Conservation (phyloP, 371 early-diverging fungal species). For the Lichtheimia ornata region DNA sequence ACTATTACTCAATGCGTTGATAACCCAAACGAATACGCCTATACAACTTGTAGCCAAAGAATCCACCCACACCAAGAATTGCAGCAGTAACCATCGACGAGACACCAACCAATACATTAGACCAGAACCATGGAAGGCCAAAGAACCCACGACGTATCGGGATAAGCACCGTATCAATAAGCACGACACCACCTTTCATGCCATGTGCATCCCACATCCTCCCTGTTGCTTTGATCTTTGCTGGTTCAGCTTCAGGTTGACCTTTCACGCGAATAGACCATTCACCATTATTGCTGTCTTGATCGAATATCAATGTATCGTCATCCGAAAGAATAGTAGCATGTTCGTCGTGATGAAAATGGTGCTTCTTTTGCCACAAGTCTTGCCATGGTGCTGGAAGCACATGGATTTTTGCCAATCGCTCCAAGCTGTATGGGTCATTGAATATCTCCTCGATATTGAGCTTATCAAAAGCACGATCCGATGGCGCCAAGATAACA, state of each 20-base stretch:
- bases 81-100: conserved; percentile 17
- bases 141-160: conserved; percentile 22
- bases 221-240: neutral
- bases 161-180: conserved; percentile 38
- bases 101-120: conserved; percentile 27
- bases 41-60: conserved; percentile 50
- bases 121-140: conserved; percentile 33
- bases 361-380: neutral
- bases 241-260: conserved; percentile 10
- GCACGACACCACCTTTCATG: conserved; percentile 39
- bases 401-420: neutral
- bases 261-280: conserved; percentile 27
- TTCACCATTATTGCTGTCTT: conserved; percentile 23
- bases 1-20: conserved; percentile 42
- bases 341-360: conserved; percentile 7
- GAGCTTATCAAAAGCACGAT: conserved; percentile 53
- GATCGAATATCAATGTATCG: conserved; percentile 16
- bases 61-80: conserved; percentile 18
- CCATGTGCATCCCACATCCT: neutral
- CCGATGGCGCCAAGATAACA: conserved; percentile 56
- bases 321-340: conserved; percentile 44
- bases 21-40: conserved; percentile 71
- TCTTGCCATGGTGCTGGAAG: neutral
- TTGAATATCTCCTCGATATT: neutral
- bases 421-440: neutral